These are phyloP conservation scores for Populus ilicifolia DNA, from an alignment of 345 rosid species.

Conservation along the genomic window DNA sequence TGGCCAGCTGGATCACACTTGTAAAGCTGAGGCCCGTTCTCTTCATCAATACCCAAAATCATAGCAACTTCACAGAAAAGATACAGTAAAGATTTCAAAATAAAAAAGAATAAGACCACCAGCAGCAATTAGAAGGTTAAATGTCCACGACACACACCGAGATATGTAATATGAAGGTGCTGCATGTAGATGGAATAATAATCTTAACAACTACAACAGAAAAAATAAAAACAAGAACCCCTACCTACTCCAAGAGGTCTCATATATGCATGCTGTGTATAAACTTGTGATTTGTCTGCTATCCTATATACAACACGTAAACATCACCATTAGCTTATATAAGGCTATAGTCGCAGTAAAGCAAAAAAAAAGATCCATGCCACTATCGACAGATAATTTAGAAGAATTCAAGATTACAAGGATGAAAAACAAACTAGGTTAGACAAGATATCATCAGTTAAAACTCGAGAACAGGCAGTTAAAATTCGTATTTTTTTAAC, in stretches of 20 bases:
- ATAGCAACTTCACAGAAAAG: conserved; percentile 65
- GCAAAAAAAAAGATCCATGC: not conserved
- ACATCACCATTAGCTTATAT: not conserved
- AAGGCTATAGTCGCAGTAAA: not conserved
- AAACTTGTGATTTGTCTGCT: conserved; percentile 95
- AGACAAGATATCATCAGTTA: not conserved
- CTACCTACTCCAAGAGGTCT: conserved; percentile 98
- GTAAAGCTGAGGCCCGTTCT: conserved; percentile 83
- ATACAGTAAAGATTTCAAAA: conserved; percentile 6
- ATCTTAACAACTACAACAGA: not conserved
- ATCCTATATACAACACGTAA: conserved; percentile 47
- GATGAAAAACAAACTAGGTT: not conserved
- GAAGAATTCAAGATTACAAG: not conserved
- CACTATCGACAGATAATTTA: not conserved
- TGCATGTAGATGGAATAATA: not conserved
- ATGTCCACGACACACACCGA: not conserved
- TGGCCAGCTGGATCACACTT: conserved; percentile 99
- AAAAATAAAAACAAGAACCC: conserved; percentile 14
- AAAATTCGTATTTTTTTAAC: too few relatives aligned
- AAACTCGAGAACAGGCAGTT: too few relatives aligned
- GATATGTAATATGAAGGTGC: not conserved
- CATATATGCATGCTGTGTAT: conserved; percentile 99
- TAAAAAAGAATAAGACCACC: not conserved
- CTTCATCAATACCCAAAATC: conserved; percentile 96
- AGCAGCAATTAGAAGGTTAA: not conserved